Conservation (phyloP, 1,139 yeast genomes). For the Candida frijolesensis region DNA sequence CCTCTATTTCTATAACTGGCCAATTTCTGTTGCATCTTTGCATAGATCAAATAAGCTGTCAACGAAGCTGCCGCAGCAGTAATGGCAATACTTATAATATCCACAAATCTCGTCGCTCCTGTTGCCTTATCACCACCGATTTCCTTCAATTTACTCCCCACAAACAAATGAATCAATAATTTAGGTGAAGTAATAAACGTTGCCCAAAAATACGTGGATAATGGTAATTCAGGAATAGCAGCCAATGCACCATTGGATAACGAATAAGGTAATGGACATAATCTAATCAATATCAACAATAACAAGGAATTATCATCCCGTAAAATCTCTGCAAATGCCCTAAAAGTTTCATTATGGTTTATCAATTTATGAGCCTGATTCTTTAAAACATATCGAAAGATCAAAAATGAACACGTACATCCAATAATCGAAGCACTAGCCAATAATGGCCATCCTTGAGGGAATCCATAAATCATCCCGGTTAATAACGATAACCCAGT, state of each 20-base stretch:
- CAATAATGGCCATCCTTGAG: conserved; percentile 76
- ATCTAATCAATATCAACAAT: conserved; percentile 68
- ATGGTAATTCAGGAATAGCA: conserved; percentile 73
- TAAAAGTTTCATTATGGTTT: conserved; percentile 62
- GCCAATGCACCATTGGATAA: conserved; percentile 91
- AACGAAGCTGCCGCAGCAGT: conserved; percentile 58
- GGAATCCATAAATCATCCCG: conserved; percentile 86
- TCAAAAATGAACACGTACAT: conserved; percentile 68
- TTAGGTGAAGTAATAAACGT: conserved; percentile 81
- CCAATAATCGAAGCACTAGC: conserved; percentile 74
- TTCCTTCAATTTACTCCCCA: conserved; percentile 75
- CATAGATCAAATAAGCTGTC: conserved; percentile 74
- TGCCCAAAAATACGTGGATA: conserved; percentile 66
- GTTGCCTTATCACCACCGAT: conserved; percentile 63
- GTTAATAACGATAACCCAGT: conserved; percentile 65
- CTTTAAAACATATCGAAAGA: conserved; percentile 63
- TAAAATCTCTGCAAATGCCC: conserved; percentile 75
- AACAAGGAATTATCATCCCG: conserved; percentile 63
- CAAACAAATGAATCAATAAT: conserved; percentile 70
- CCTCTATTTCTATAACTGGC: conserved; percentile 28
- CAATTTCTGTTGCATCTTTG: conserved; percentile 53
- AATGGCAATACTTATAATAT: conserved; percentile 60
- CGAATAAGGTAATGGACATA: conserved; percentile 93
- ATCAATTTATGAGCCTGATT: conserved; percentile 53
- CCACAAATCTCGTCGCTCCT: conserved; percentile 55